These are phyloP conservation scores for Pseudocercospora eumusae DNA, from an alignment of 2,329 filamentous ascomycete species.

Conservation along the genomic window DNA sequence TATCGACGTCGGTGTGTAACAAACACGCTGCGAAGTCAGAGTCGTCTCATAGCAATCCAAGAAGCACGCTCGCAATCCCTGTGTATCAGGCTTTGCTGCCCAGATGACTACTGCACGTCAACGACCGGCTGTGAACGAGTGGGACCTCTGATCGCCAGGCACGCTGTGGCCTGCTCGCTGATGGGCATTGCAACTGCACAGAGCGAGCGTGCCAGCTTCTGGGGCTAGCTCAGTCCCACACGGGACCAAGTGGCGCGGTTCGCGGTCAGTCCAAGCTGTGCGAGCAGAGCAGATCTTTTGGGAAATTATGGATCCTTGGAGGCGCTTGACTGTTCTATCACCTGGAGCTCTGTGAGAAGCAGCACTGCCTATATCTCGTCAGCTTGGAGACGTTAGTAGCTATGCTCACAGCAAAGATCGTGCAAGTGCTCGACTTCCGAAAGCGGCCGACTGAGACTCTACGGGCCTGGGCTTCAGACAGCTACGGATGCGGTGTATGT, in stretches of 20 bases:
- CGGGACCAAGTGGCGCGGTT: constrained; percentile 37
- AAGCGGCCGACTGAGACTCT: constrained; percentile 38
- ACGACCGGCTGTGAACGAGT: constrained; percentile 29
- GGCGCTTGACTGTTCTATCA: constrained; percentile 31
- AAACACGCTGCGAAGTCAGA: constrained; percentile 22
- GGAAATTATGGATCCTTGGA: constrained; percentile 34
- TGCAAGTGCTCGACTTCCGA: constrained; percentile 35
- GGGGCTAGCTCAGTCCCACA: constrained; percentile 35
- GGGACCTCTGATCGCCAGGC: constrained; percentile 26
- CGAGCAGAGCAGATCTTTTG: constrained; percentile 34
- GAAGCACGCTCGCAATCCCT: constrained; percentile 27
- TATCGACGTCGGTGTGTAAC: constrained; percentile 29
- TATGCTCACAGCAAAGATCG: constrained; percentile 27
- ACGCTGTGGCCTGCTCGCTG: constrained; percentile 20
- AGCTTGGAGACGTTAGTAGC: constrained; percentile 19
- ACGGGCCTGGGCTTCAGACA: constrained; percentile 36
- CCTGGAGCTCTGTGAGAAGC: constrained; percentile 28
- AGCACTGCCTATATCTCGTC: constrained; percentile 30
- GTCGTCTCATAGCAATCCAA: constrained; percentile 7
- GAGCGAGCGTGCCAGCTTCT: constrained; percentile 29
- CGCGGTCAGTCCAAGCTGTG: constrained; percentile 32
- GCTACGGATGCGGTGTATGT: constrained; percentile 38
- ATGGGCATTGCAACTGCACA: constrained; percentile 13
- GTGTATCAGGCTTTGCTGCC: constrained; percentile 27
- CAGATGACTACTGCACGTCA: constrained; percentile 36